phyloP scores from a whole-genome alignment of 129 eudicot species.

The Flaveria ramosissima region DNA sequence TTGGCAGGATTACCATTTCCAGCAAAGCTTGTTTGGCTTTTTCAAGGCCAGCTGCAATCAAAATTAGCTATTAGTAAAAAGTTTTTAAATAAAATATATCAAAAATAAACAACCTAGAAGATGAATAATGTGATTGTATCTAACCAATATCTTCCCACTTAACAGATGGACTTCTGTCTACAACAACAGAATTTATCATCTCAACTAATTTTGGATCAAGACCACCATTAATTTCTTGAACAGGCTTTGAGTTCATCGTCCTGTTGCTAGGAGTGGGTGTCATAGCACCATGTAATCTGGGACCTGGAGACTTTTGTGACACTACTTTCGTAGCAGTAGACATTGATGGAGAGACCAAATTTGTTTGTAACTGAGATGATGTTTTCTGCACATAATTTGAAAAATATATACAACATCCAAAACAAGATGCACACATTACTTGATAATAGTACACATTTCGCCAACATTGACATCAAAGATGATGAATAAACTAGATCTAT shows the following conservation, averaged over 20 bases:
- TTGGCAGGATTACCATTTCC: constrained; percentile 97
- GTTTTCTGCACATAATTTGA: constrained; percentile 28
- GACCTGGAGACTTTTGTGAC: constrained; percentile 44
- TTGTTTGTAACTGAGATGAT: constrained; percentile 45
- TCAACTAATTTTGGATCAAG: constrained; percentile 81
- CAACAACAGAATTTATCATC: constrained; percentile 89
- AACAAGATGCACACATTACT: constrained; percentile 1
- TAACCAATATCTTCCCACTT: constrained; percentile 99
- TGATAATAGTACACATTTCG: background rate
- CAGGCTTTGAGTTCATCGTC: constrained; percentile 46
- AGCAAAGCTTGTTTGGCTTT: constrained; percentile 89
- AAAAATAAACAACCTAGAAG: background rate
- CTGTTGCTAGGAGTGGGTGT: constrained; percentile 45
- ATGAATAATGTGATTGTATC: constrained; percentile 26
- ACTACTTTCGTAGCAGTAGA: constrained; percentile 37
- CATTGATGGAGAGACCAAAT: constrained; percentile 32
- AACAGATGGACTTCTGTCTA: constrained; percentile 93
- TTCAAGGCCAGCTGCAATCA: constrained; percentile 92
- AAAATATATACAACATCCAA: constrained; percentile 8
- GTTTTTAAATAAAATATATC: background rate
- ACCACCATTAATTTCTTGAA: constrained; percentile 49
- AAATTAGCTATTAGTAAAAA: background rate
- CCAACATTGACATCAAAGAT: background rate
- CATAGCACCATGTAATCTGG: constrained; percentile 38
- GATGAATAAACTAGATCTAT: constrained; percentile 12